Evolutionary conservation across 495 filamentous ascomycete species (phyloP).

Genomic region (Xylaria telfairii): DNA sequence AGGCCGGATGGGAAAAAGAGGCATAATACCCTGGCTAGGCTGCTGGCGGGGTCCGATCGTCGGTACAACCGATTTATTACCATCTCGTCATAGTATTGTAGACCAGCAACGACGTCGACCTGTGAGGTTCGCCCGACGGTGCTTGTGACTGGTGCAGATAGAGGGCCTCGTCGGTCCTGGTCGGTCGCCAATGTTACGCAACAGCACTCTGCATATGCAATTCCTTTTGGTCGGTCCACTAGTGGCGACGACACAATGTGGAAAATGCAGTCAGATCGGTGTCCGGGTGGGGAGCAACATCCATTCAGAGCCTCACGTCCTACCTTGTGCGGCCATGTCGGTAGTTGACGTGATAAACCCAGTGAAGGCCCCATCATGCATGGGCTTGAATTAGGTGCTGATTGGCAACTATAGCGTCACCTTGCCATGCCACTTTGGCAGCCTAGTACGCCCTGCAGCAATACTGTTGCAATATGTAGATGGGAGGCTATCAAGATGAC

Average conservation of each 20-base stretch:
- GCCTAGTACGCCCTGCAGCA: neutral
- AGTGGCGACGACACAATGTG: neutral
- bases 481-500: neutral
- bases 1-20: neutral
- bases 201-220: slow-evolving; percentile 7
- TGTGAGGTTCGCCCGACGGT: neutral
- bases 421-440: neutral
- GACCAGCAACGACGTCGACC: neutral
- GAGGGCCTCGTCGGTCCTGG: neutral
- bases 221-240: neutral
- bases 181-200: neutral
- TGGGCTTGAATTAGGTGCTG: neutral
- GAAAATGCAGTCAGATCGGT: slow-evolving; percentile 4
- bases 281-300: slow-evolving; percentile 9
- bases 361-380: slow-evolving; percentile 9
- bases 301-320: slow-evolving; percentile 21
- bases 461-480: neutral
- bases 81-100: neutral
- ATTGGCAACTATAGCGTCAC: slow-evolving; percentile 15
- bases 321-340: slow-evolving; percentile 10
- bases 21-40: neutral
- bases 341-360: slow-evolving; percentile 21
- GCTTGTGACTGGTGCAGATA: neutral
- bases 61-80: neutral
- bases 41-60: slow-evolving; percentile 13